Evolutionary conservation across 2,329 filamentous ascomycete genomes (phyloP).

Genomic region (Ophiocordyceps camponoti-rufipedis): DNA sequence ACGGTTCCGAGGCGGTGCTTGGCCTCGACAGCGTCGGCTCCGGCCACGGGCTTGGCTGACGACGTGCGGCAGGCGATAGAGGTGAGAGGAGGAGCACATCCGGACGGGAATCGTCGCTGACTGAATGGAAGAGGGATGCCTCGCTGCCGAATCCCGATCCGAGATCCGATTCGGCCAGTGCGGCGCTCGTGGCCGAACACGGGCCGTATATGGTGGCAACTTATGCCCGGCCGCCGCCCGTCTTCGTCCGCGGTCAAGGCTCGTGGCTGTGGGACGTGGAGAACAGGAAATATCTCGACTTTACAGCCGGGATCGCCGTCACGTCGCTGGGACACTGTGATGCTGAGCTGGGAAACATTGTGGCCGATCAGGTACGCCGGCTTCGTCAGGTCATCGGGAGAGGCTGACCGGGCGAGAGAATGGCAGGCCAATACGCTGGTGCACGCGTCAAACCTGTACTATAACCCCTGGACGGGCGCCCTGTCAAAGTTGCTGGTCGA

Average conservation of each 20-base stretch:
- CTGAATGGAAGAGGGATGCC: constrained; percentile 11
- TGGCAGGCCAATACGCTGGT: constrained; percentile 52
- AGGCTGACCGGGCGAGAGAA: background rate
- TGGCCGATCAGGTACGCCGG: constrained; percentile 52
- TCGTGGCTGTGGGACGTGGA: constrained; percentile 83
- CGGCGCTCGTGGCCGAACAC: constrained; percentile 55
- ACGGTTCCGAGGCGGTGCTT: constrained; percentile 11
- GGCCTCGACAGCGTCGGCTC: constrained; percentile 8
- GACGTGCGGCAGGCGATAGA: constrained; percentile 14
- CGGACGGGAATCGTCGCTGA: background rate
- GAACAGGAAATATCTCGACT: constrained; percentile 77
- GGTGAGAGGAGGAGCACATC: constrained; percentile 7
- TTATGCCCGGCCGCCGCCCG: constrained; percentile 74
- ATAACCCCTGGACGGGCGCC: constrained; percentile 87
- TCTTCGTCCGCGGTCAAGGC: constrained; percentile 78
- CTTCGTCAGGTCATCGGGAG: too few species aligned
- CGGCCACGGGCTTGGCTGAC: constrained; percentile 12
- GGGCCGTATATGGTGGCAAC: constrained; percentile 88
- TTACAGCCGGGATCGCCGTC: constrained; percentile 91
- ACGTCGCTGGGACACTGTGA: constrained; percentile 87
- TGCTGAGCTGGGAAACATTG: constrained; percentile 52
- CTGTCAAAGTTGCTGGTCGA: constrained; percentile 74
- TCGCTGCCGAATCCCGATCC: constrained; percentile 52
- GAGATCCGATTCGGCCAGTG: constrained; percentile 52
- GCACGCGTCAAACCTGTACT: constrained; percentile 90